Conservation (phyloP, 78 protist genomes). For the Dictyostelium firmibasis region DNA sequence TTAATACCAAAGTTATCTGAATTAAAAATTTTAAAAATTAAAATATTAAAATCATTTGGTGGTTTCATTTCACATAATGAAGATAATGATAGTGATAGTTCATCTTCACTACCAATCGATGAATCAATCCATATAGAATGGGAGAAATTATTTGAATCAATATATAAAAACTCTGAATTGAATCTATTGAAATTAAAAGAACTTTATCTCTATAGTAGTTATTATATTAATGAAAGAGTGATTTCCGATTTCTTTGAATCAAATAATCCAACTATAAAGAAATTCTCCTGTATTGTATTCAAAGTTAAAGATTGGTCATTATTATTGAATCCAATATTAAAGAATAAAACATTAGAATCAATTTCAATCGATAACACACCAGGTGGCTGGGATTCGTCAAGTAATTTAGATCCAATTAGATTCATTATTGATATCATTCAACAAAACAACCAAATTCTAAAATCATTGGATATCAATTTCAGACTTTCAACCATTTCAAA, state of each 20-base stretch:
- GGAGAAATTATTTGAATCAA: not conserved
- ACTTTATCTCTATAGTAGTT: not conserved
- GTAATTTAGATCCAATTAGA: not conserved
- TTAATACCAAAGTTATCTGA: not conserved
- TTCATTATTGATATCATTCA: not conserved
- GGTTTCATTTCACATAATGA: not conserved
- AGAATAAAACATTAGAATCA: not conserved
- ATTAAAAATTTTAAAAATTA: not conserved
- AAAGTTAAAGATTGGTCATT: not conserved
- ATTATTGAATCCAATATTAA: not conserved
- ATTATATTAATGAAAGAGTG: not conserved
- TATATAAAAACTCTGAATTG: not conserved
- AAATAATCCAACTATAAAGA: not conserved
- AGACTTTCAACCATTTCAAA: not conserved
- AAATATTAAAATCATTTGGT: not conserved
- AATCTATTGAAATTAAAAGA: not conserved
- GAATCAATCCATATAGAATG: not conserved
- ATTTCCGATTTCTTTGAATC: not conserved
- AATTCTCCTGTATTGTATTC: not conserved
- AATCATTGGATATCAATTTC: not conserved
- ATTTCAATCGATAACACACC: not conserved
- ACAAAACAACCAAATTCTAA: not conserved
- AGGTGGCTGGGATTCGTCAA: not conserved
- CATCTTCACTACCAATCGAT: not conserved
- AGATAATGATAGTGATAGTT: not conserved